These are phyloP conservation scores for Verruconis gallopava DNA, from an alignment of 2,329 filamentous ascomycete genomes.

Conservation along the genomic window DNA sequence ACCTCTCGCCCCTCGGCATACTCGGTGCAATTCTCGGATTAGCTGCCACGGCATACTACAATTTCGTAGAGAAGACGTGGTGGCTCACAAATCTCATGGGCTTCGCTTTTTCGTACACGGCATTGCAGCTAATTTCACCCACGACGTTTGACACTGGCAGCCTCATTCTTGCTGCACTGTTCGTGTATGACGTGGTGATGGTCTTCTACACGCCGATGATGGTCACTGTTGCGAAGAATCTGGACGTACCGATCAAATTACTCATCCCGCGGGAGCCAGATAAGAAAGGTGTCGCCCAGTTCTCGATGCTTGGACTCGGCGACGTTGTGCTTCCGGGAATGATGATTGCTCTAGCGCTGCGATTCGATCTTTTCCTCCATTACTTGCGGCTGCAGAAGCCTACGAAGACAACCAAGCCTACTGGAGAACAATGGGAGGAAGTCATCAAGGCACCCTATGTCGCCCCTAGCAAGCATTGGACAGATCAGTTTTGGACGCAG, in stretches of 20 bases:
- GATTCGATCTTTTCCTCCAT: constrained; percentile 81
- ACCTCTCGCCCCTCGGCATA: constrained; percentile 40
- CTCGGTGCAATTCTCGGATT: constrained; percentile 44
- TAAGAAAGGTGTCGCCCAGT: constrained; percentile 25
- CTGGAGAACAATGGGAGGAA: constrained; percentile 15
- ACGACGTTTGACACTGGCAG: constrained; percentile 77
- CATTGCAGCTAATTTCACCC: constrained; percentile 73
- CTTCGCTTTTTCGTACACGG: constrained; percentile 73
- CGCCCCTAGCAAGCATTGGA: constrained; percentile 42
- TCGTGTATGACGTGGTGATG: constrained; percentile 92
- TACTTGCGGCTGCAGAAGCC: constrained; percentile 55
- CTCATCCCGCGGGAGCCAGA: constrained; percentile 51
- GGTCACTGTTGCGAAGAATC: constrained; percentile 73
- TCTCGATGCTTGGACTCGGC: constrained; percentile 80
- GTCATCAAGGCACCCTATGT: constrained; percentile 21
- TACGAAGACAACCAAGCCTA: constrained; percentile 17
- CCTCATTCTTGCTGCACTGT: constrained; percentile 63
- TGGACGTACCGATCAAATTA: constrained; percentile 90
- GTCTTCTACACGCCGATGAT: constrained; percentile 81
- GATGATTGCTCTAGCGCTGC: constrained; percentile 72
- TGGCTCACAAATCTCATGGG: constrained; percentile 78
- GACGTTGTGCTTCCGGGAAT: constrained; percentile 90
- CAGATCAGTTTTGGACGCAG: constrained; percentile 66
- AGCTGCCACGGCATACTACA: constrained; percentile 49
- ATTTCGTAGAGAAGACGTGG: constrained; percentile 46